Base-by-base conservation (phyloP, 805 yeast genomes). In the Saccharomyces paradoxus region DNA sequence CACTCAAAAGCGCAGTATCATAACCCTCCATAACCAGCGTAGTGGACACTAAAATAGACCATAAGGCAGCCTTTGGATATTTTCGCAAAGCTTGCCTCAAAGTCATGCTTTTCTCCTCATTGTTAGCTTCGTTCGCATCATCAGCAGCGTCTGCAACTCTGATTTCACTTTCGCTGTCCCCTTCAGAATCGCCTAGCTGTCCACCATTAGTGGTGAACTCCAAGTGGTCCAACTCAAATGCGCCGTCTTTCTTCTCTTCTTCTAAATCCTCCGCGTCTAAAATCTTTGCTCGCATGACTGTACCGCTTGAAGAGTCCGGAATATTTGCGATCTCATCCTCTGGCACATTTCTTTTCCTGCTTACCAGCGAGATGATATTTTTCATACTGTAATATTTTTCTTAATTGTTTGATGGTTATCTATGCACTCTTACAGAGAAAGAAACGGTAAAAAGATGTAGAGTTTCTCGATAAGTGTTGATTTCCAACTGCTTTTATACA, bases 1-100 rank as follows among this genome's bases (percentile, higher is more conserved):
- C 68, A 41, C 65, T 59, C 53, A 78, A 65, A 50, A 79, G 63
- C 52, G 68, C 70, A 31, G 71, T 66, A 60, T 78, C 81, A 64
- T 75, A 78, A 37, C 81, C 82, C 53, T 75, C 79, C 81, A 77
- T 77, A 50, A 78, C 62, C 54, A 78, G 68, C 31, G 78, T 74
- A 8, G 74, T 58, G 7, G 79, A 71, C 49, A 78, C 64, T 44
- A 77, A 63, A 24, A 76, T 56, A 3, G 81, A 74, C 82, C 82
- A 79, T 55, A 73, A 58, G 44, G 74, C 73, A n/a, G 81, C 81
- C 54, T 67, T 70, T n/a, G 79, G 80, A 60, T 76, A 75, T 27
- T 69, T 68, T 55, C 61, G 68, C 44, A 77, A 46, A 24, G 77
- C 80, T 49, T 74, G 69, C 22, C 55, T 14, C 5, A 69, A 59